Evolutionary conservation across 495 filamentous ascomycete species (phyloP).

Genomic region (Penicillium roqueforti): DNA sequence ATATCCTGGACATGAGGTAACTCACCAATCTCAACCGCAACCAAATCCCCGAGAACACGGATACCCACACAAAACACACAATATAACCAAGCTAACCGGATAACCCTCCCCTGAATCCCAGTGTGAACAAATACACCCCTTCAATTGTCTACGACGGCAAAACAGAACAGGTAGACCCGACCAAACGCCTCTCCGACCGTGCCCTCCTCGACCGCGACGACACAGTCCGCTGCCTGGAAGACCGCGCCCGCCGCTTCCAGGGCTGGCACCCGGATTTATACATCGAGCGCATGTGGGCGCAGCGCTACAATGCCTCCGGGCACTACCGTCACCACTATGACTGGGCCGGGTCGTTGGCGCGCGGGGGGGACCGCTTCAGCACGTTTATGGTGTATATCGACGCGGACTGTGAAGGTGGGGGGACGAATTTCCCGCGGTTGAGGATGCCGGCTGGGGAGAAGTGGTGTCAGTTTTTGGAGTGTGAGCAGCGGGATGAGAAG

Average conservation of each 20-base stretch:
- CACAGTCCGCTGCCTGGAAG: constrained; percentile 63
- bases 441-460: constrained; percentile 32
- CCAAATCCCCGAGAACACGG: neutral
- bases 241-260: constrained; percentile 65
- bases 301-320: constrained; percentile 54
- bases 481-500: constrained; percentile 32
- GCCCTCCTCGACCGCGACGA: constrained; percentile 55
- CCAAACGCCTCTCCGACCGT: constrained; percentile 53
- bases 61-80: neutral
- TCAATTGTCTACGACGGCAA: constrained; percentile 52
- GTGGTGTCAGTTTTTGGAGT: constrained; percentile 62
- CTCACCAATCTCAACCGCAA: neutral
- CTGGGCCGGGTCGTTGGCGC: constrained; percentile 45
- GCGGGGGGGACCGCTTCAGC: constrained; percentile 44
- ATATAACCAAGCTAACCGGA: neutral
- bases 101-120: constrained; percentile 9
- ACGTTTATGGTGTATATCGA: constrained; percentile 64
- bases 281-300: constrained; percentile 59
- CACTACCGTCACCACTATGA: constrained; percentile 60
- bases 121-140: constrained; percentile 47
- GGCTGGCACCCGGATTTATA: constrained; percentile 58
- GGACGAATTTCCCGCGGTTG: constrained; percentile 57
- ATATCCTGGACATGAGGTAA: constrained; percentile 51
- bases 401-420: constrained; percentile 55
- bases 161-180: constrained; percentile 41